These are phyloP conservation scores for Aegle marmelos DNA, from an alignment of 345 rosid species.

Conservation along the genomic window DNA sequence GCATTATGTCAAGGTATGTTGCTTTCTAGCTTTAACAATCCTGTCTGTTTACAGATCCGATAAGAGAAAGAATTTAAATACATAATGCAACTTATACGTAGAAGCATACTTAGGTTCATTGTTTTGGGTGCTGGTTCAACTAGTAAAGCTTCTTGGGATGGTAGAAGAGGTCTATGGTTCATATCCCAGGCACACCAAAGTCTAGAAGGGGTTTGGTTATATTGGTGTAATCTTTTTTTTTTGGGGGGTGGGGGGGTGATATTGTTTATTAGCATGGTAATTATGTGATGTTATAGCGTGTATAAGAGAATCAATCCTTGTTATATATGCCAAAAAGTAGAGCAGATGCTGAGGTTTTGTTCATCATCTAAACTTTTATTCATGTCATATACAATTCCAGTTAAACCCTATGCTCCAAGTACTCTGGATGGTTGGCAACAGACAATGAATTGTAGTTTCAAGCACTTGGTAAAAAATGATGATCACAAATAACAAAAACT, in stretches of 20 bases:
- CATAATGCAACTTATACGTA: background rate
- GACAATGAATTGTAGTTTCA: background rate
- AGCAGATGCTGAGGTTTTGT: background rate
- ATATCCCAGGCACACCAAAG: background rate
- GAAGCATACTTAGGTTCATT: background rate
- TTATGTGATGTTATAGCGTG: conserved; percentile 3
- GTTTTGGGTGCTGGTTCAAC: background rate
- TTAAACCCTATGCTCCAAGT: background rate
- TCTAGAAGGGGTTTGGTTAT: background rate
- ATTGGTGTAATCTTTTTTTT: too few species aligned
- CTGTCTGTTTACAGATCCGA: background rate
- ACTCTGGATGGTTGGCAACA: background rate
- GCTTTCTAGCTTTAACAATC: background rate
- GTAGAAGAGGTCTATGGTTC: background rate
- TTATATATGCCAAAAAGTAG: background rate
- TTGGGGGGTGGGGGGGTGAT: too few species aligned
- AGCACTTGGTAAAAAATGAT: background rate
- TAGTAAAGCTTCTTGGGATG: background rate
- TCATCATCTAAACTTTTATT: background rate
- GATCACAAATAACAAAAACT: background rate
- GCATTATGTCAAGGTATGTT: conserved; percentile 60
- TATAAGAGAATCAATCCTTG: background rate
- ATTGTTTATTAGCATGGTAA: background rate
- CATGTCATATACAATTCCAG: background rate
- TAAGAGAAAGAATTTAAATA: background rate